Base-by-base conservation (phyloP, 2,329 filamentous ascomycete species). In the Colletotrichum navitas region DNA sequence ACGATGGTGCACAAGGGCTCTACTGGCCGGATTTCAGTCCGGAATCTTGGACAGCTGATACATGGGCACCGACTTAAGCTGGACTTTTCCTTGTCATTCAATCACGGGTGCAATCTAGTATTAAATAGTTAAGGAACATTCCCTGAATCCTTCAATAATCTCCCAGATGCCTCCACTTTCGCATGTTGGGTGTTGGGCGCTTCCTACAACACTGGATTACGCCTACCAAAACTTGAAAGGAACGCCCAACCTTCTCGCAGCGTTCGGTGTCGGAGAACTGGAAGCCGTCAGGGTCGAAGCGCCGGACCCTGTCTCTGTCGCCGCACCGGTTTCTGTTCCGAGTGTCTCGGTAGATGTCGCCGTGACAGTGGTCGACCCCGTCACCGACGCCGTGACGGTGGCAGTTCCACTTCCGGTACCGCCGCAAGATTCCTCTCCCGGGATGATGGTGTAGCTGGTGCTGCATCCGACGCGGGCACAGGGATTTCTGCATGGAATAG, bases 381-480 rank as follows among this genome's bases (percentile, higher is more conserved):
- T 56, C 29, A 21, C 54, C 8, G 64, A 21, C 8, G 45, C 21
- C 26, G 60, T 60, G 24, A 18, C 41, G 41, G 51, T 61, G 36
- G 39, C 65, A 26, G 43, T 63, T 4, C 51, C 66, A 5, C 63
- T 47, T 8, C 5, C 34, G 32, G n/a, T 21, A 3, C 55, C 59
- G 8, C 59, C 66, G 43, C 72, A 73, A 5, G 70, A n/a, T 21
- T 43, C 65, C 21, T 68, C 70, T 1, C 65, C 72, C 7, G 51
- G 43, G 24, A 76, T 39, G 21, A 74, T 63, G 2, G 60, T 47
- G 63, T 75, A 78, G 62, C 68, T 74, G 0, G 75, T 78, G 18
- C 68, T 52, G 64, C 77, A 82, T 45, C 76, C 74, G 0, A 79
- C 74, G n/a, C 78, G 78, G 24, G 66, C 70, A 61, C 81, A 83